Conservation (phyloP, 2,329 filamentous ascomycete species). For the Fusarium floridanum region DNA sequence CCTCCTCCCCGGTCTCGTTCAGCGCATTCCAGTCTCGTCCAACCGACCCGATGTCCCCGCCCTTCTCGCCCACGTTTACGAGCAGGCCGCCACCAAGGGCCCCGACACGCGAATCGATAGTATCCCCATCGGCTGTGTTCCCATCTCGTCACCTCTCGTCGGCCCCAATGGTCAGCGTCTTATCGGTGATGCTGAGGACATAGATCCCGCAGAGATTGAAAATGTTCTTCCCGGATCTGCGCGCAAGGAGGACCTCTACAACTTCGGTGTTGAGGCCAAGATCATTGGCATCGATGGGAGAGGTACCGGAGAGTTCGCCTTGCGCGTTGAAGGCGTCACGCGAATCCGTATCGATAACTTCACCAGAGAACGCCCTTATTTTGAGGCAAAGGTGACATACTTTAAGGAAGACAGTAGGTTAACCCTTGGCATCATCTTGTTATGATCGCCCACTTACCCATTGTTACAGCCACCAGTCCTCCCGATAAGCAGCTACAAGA, state of each 20-base stretch:
- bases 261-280: slow-evolving; percentile 84
- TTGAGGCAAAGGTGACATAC: slow-evolving; percentile 83
- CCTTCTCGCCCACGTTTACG: slow-evolving; percentile 87
- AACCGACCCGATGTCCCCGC: slow-evolving; percentile 89
- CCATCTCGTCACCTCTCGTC: slow-evolving; percentile 81
- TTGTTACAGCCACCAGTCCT: slow-evolving; percentile 44
- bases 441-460: slow-evolving; percentile 20
- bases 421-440: neutral
- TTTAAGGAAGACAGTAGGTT: slow-evolving; percentile 76
- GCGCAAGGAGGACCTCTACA: slow-evolving; percentile 81
- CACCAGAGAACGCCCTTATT: slow-evolving; percentile 83
- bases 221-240: slow-evolving; percentile 70
- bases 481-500: slow-evolving; percentile 74
- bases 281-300: slow-evolving; percentile 83
- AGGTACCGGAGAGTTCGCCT: slow-evolving; percentile 79
- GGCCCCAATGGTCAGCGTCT: slow-evolving; percentile 81
- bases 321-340: slow-evolving; percentile 88
- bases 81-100: slow-evolving; percentile 77
- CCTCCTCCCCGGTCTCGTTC: slow-evolving; percentile 85
- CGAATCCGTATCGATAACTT: slow-evolving; percentile 77
- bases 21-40: slow-evolving; percentile 84
- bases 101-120: slow-evolving; percentile 72
- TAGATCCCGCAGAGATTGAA: slow-evolving; percentile 57
- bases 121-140: slow-evolving; percentile 89
- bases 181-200: slow-evolving; percentile 72